Evolutionary conservation across 352 stramenopile genomes (phyloP).

Genomic region (Pythium dissimile): DNA sequence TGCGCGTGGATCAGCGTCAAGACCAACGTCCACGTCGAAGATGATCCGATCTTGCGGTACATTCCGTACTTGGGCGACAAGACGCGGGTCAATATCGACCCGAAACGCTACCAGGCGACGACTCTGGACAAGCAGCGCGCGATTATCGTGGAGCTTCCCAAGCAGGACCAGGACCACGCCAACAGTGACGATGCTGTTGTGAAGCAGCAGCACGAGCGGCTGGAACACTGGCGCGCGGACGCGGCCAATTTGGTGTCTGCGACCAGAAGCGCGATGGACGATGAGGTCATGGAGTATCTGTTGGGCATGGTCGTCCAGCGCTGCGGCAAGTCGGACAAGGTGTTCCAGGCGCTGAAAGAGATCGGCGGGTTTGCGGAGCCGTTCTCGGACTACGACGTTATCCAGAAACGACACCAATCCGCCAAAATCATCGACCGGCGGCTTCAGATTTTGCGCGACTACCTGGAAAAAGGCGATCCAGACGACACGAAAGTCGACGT

Average conservation of each 20-base stretch:
- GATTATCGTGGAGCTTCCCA: conserved; percentile 29
- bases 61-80: conserved; percentile 89
- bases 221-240: conserved; percentile 10
- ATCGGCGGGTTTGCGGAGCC: conserved; percentile 30
- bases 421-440: conserved; percentile 20
- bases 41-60: conserved; percentile 83
- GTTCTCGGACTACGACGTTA: conserved; percentile 41
- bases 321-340: conserved; percentile 41
- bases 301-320: conserved; percentile 44
- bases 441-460: conserved; percentile 15
- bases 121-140: conserved; percentile 54
- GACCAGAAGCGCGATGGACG: conserved; percentile 34
- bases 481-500: neutral
- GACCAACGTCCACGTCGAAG: conserved; percentile 70
- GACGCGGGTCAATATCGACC: conserved; percentile 47
- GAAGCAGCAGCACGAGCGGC: conserved; percentile 13
- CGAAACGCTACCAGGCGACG: conserved; percentile 52
- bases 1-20: conserved; percentile 70
- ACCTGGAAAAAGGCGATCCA: neutral
- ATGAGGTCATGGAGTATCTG: conserved; percentile 61
- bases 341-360: conserved; percentile 45
- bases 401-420: conserved; percentile 36
- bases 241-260: conserved; percentile 30
- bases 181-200: neutral
- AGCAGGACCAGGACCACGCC: neutral